Conservation (phyloP, 768 basidiomycete genomes). For the Amylocystis lapponica region DNA sequence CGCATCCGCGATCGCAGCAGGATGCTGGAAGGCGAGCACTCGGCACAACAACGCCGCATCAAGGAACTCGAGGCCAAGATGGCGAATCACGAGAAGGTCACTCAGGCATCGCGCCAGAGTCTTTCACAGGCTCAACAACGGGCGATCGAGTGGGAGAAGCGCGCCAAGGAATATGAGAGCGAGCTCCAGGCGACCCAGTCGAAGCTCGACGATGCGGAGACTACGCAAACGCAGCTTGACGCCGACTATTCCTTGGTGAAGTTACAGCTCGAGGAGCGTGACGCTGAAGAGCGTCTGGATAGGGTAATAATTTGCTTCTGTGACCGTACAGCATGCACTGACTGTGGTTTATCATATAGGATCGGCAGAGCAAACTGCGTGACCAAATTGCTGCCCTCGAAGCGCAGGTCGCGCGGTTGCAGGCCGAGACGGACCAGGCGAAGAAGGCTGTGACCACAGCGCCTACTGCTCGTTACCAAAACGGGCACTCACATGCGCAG, state of each 20-base stretch:
- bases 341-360: conserved; percentile 34
- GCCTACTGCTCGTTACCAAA: conserved; percentile 36
- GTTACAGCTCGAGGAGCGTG: conserved; percentile 71
- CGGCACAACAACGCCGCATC: conserved; percentile 60
- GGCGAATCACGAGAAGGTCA: conserved; percentile 54
- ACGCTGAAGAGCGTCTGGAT: conserved; percentile 60
- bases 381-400: conserved; percentile 64
- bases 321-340: too few species aligned
- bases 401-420: conserved; percentile 48
- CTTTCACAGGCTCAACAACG: conserved; percentile 72
- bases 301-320: conserved; percentile 41
- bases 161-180: conserved; percentile 63
- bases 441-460: conserved; percentile 22
- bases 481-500: conserved; percentile 27
- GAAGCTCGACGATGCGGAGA: conserved; percentile 63
- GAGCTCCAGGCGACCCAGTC: conserved; percentile 55
- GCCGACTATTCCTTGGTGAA: conserved; percentile 63
- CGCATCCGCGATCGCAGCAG: conserved; percentile 51
- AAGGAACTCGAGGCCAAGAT: conserved; percentile 67
- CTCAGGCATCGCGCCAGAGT: conserved; percentile 52
- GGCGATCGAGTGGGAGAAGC: conserved; percentile 75
- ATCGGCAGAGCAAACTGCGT: conserved; percentile 62
- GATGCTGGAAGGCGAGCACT: conserved; percentile 61
- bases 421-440: conserved; percentile 52
- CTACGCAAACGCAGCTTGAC: conserved; percentile 58